A percentile compares a stretch with the other conserved stretches of the same genome.
Conservation (phyloP, 1,284 basidiomycete genomes). For the Leccinum subrobustum region DNA sequence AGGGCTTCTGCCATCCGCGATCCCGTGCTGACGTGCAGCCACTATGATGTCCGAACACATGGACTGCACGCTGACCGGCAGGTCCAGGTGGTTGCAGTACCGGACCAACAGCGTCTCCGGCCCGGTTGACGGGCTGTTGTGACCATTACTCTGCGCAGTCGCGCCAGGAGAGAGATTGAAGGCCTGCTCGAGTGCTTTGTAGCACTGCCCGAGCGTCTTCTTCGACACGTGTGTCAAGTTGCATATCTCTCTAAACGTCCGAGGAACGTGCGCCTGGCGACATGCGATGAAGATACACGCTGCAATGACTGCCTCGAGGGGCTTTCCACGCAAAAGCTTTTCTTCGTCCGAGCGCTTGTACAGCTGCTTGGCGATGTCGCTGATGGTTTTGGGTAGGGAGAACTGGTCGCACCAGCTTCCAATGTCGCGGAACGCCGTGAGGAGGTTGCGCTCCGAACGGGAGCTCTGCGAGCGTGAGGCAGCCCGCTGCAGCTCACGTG, state of each 20-base stretch:
- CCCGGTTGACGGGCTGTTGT: constrained; percentile 48
- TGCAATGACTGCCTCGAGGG: constrained; percentile 70
- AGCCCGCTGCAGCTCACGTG: constrained; percentile 91
- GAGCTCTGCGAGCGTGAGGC: constrained; percentile 72
- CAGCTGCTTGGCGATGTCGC: constrained; percentile 94
- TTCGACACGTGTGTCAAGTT: constrained; percentile 92
- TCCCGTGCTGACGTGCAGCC: constrained; percentile 78
- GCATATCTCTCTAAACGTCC: constrained; percentile 96
- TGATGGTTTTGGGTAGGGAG: constrained; percentile 91
- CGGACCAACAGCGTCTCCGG: constrained; percentile 90
- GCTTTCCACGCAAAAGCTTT: constrained; percentile 89
- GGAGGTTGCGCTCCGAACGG: constrained; percentile 81
- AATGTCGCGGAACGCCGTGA: constrained; percentile 89
- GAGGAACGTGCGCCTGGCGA: constrained; percentile 88
- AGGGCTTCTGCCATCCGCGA: constrained; percentile 91
- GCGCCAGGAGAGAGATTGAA: constrained; percentile 84
- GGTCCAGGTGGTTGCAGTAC: constrained; percentile 90
- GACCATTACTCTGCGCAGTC: constrained; percentile 42
- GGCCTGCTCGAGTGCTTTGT: constrained; percentile 91
- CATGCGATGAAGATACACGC: constrained; percentile 99
- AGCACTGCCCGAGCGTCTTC: constrained; percentile 93
- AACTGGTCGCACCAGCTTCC: constrained; percentile 94
- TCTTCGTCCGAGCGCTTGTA: constrained; percentile 98
- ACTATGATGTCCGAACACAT: constrained; percentile 86
- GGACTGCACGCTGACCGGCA: constrained; percentile 81